A percentile compares a stretch with the other conserved stretches of the same genome.
These are phyloP conservation scores for Lecanicillium sp. DNA, from an alignment of 2,329 filamentous ascomycete species.

Conservation along the genomic window DNA sequence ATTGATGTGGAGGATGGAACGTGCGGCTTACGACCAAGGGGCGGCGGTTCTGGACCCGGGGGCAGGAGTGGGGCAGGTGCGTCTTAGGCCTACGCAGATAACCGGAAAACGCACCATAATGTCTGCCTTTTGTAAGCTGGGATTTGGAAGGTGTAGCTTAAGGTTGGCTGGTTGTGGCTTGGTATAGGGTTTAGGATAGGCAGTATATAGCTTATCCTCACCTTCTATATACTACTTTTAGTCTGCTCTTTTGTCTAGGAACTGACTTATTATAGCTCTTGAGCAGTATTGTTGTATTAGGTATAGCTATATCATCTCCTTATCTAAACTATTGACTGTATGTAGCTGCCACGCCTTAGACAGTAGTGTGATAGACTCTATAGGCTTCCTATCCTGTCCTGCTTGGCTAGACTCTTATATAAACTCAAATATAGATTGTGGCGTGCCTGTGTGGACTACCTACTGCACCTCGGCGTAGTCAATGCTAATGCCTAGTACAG, in stretches of 20 bases:
- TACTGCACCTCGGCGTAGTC: slow-evolving; percentile 4
- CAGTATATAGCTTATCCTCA: slow-evolving; percentile 1
- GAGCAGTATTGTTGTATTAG: slow-evolving; percentile 4
- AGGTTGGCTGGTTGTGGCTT: background rate
- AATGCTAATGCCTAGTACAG: slow-evolving; percentile 3
- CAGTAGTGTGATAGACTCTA: slow-evolving; percentile 5
- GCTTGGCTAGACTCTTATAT: slow-evolving; percentile 4
- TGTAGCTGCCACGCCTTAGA: background rate
- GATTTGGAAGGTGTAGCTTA: background rate
- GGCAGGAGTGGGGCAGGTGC: background rate
- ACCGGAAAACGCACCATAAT: too few species aligned
- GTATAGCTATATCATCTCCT: slow-evolving; percentile 7
- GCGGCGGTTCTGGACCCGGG: too few species aligned
- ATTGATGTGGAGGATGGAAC: too few species aligned
- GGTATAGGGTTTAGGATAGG: background rate
- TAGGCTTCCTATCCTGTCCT: slow-evolving; percentile 1
- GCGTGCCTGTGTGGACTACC: slow-evolving; percentile 3
- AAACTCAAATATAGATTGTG: slow-evolving; percentile 5
- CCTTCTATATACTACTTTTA: slow-evolving; percentile 6
- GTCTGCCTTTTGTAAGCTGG: background rate
- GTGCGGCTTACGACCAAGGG: too few species aligned
- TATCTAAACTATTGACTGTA: background rate
- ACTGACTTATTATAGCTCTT: slow-evolving; percentile 4
- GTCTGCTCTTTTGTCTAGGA: slow-evolving; percentile 1
- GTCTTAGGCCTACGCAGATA: background rate